phyloP scores from a whole-genome alignment of 306 rosid genomes.

The Vigna nakashimae region DNA sequence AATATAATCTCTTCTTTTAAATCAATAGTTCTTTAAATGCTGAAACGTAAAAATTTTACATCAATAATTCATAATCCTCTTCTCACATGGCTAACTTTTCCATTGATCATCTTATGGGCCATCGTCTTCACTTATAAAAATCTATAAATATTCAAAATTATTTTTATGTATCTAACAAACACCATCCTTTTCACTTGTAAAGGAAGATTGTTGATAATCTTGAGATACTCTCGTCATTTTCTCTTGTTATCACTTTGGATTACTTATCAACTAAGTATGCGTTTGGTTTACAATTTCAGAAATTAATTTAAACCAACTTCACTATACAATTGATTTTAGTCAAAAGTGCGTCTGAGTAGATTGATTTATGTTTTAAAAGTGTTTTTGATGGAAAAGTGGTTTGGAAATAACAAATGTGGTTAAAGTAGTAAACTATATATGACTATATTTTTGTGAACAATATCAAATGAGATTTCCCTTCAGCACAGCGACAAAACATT shows the following conservation, averaged over 20 bases:
- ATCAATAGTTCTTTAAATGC: too few relatives aligned
- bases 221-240: neutral
- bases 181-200: neutral
- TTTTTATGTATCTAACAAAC: neutral
- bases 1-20: too few relatives aligned
- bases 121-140: neutral
- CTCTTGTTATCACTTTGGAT: neutral
- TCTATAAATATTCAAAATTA: neutral
- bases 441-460: neutral
- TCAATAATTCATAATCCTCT: neutral
- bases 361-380: too few relatives aligned
- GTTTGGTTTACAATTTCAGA: neutral
- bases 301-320: neutral
- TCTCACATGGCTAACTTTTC: neutral
- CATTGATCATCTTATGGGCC: neutral
- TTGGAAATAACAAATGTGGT: neutral
- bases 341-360: neutral
- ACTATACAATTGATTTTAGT: neutral
- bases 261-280: neutral
- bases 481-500: neutral
- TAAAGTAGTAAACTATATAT: too few relatives aligned
- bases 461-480: neutral
- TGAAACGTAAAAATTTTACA: neutral
- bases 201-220: neutral
- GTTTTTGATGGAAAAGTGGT: neutral